Conservation (phyloP, 1,284 basidiomycete species). For the Anthracocystis walkeri region DNA sequence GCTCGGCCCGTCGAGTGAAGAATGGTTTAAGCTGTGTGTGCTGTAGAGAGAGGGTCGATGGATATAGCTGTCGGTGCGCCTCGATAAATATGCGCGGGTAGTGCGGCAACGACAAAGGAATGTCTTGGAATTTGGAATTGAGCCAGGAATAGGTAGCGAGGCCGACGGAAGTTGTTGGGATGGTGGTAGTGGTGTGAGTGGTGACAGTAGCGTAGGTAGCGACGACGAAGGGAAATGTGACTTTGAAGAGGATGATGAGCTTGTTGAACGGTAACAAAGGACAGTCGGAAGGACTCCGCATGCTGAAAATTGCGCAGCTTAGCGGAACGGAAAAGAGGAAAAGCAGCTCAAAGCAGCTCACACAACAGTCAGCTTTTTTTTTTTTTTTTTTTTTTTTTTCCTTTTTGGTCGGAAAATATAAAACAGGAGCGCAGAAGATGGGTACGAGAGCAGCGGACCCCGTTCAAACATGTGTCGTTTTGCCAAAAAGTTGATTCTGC, state of each 20-base stretch:
- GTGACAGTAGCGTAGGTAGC: neutral
- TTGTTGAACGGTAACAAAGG: slow-evolving; percentile 2
- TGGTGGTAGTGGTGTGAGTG: neutral
- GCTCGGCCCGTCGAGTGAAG: neutral
- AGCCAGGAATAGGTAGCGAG: neutral
- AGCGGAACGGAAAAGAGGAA: slow-evolving; percentile 1
- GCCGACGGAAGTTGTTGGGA: neutral
- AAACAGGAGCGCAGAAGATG: neutral
- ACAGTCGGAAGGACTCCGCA: slow-evolving; percentile 17
- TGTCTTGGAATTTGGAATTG: neutral
- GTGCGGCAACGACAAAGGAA: neutral
- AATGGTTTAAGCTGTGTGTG: neutral
- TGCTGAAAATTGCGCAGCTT: slow-evolving; percentile 1
- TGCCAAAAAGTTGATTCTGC: neutral
- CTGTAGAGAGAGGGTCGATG: neutral
- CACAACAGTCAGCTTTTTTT: neutral
- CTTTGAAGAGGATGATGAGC: slow-evolving; percentile 10
- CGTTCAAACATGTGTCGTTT: neutral
- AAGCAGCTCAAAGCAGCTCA: too few relatives aligned
- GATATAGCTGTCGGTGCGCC: too few relatives aligned
- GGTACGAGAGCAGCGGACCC: too few relatives aligned
- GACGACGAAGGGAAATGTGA: neutral
- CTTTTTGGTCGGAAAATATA: neutral
- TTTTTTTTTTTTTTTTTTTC: neutral
- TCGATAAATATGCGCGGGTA: neutral